Evolutionary conservation across 192 early-diverging fungal genomes (phyloP).

Genomic region (Podila verticillata): DNA sequence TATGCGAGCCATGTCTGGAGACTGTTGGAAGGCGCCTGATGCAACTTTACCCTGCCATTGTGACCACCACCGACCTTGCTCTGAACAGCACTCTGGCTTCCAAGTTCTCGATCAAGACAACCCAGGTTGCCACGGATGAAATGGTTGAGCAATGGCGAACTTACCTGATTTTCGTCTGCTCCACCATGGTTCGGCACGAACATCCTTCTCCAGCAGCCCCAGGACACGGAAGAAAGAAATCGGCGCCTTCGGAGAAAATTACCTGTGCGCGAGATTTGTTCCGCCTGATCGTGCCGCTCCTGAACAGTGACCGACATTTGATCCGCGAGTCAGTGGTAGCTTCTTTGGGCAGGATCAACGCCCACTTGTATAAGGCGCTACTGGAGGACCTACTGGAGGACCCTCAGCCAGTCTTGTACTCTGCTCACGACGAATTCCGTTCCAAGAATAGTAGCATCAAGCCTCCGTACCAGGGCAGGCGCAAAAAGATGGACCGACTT

Average conservation of each 20-base stretch:
- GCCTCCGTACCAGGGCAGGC: conserved; percentile 65
- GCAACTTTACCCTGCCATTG: conserved; percentile 68
- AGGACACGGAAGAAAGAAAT: conserved; percentile 56
- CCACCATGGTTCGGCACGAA: conserved; percentile 63
- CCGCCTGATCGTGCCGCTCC: conserved; percentile 68
- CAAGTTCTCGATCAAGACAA: conserved; percentile 60
- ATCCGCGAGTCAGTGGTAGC: conserved; percentile 77
- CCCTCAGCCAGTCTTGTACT: conserved; percentile 65
- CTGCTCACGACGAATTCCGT: conserved; percentile 71
- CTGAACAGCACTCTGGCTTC: conserved; percentile 55
- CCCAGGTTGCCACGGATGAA: conserved; percentile 60
- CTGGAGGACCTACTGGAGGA: conserved; percentile 77
- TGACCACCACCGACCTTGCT: conserved; percentile 61
- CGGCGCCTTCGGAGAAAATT: conserved; percentile 57
- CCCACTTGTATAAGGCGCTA: conserved; percentile 70
- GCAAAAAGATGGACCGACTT: conserved; percentile 73
- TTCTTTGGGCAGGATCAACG: conserved; percentile 72
- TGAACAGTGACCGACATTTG: conserved; percentile 69
- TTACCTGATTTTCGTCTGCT: conserved; percentile 77
- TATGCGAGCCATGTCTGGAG: conserved; percentile 59
- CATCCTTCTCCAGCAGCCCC: conserved; percentile 50
- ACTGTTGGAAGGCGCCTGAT: conserved; percentile 72
- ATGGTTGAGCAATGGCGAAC: conserved; percentile 81
- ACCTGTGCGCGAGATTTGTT: conserved; percentile 68
- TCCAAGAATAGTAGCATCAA: conserved; percentile 52